phyloP scores from a whole-genome alignment of 2,329 filamentous ascomycete species.

The Sclerotinia trifoliorum region DNA sequence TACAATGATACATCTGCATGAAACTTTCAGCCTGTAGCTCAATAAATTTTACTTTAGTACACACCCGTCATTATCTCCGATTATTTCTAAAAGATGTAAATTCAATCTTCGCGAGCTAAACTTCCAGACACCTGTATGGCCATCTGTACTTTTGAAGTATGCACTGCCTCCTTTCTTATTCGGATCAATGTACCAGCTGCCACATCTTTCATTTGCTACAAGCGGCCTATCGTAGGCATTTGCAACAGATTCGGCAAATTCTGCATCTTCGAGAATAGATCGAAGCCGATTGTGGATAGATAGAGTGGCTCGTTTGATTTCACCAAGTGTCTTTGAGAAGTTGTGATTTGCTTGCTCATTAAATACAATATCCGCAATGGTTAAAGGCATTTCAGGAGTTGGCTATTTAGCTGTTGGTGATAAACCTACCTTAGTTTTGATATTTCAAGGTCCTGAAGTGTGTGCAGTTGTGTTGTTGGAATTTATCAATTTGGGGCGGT shows the following conservation, averaged over 20 bases:
- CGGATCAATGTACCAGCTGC: slow-evolving; percentile 86
- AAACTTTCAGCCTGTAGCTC: slow-evolving; percentile 1
- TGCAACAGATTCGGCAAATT: slow-evolving; percentile 66
- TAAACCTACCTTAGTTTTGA: neutral
- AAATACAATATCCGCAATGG: slow-evolving; percentile 46
- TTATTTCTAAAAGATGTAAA: slow-evolving; percentile 70
- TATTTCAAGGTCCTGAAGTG: neutral
- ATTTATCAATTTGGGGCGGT: slow-evolving; percentile 2
- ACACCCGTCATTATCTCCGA: slow-evolving; percentile 66
- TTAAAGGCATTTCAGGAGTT: slow-evolving; percentile 41
- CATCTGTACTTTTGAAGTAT: slow-evolving; percentile 98
- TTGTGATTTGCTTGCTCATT: slow-evolving; percentile 56
- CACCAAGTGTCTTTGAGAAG: slow-evolving; percentile 66
- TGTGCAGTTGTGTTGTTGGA: neutral
- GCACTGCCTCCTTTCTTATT: slow-evolving; percentile 66
- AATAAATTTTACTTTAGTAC: slow-evolving; percentile 30
- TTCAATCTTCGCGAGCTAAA: slow-evolving; percentile 86
- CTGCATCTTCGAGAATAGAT: slow-evolving; percentile 74
- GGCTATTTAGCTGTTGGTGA: neutral
- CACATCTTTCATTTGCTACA: slow-evolving; percentile 91
- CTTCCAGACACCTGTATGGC: slow-evolving; percentile 85
- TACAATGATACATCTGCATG: slow-evolving; percentile 69
- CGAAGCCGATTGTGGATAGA: slow-evolving; percentile 77
- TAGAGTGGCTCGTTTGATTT: slow-evolving; percentile 73
- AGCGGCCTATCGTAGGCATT: slow-evolving; percentile 61